A percentile compares a stretch with the other conserved stretches of the same genome.
These are phyloP conservation scores for Tuber borchii DNA, from an alignment of 495 filamentous ascomycete genomes.

Conservation along the genomic window DNA sequence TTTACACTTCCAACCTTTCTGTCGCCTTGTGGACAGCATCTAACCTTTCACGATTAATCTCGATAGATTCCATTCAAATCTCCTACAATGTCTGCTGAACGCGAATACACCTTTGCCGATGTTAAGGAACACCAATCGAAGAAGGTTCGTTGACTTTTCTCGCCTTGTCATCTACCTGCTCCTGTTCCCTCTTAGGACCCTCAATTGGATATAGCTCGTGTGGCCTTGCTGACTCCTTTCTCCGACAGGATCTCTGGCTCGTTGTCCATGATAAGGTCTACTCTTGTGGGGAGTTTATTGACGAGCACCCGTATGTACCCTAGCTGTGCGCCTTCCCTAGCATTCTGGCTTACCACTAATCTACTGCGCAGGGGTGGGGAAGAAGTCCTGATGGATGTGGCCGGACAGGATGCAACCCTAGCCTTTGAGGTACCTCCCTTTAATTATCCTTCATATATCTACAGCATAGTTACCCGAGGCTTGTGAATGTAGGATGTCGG, in stretches of 20 bases:
- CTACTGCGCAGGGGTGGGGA: slow-evolving; percentile 70
- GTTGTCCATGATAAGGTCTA: slow-evolving; percentile 97
- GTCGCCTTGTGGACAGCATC: background rate
- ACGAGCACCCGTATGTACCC: slow-evolving; percentile 94
- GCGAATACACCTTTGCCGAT: slow-evolving; percentile 67
- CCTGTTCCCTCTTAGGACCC: background rate
- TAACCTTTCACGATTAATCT: slow-evolving; percentile 24
- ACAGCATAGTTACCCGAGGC: slow-evolving; percentile 16
- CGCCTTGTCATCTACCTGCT: background rate
- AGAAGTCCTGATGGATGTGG: slow-evolving; percentile 95
- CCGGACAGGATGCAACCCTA: slow-evolving; percentile 92
- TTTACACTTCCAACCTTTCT: background rate
- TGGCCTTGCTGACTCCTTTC: background rate
- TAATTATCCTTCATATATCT: background rate
- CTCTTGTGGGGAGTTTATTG: slow-evolving; percentile 77
- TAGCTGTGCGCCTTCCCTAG: slow-evolving; percentile 5
- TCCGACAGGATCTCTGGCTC: slow-evolving; percentile 65
- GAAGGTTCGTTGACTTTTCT: slow-evolving; percentile 50
- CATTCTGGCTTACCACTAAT: slow-evolving; percentile 7
- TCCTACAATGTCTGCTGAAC: slow-evolving; percentile 26
- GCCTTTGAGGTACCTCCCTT: slow-evolving; percentile 63
- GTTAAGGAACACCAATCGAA: slow-evolving; percentile 83
- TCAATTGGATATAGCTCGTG: slow-evolving; percentile 3
- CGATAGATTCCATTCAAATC: slow-evolving; percentile 25
- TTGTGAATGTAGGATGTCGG: slow-evolving; percentile 64